Evolutionary conservation across 2,329 filamentous ascomycete species (phyloP).

Genomic region (Curvularia hawaiiensis): DNA sequence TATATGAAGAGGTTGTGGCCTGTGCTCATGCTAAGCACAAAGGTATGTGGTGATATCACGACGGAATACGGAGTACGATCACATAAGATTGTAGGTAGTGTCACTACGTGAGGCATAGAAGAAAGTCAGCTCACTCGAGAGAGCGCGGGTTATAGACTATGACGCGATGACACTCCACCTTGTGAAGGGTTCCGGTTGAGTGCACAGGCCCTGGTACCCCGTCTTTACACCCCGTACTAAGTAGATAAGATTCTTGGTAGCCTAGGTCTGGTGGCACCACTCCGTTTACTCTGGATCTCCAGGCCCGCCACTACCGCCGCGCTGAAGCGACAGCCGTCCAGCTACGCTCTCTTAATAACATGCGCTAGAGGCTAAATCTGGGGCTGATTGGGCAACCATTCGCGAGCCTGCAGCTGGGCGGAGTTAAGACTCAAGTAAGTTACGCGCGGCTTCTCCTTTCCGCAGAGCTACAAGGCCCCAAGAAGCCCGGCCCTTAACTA

Average conservation of each 20-base stretch:
- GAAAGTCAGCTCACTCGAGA: too few species aligned
- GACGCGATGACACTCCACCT: neutral
- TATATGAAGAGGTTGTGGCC: neutral
- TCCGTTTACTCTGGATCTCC: neutral
- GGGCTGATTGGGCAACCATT: neutral
- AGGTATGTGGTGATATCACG: neutral
- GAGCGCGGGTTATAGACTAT: neutral
- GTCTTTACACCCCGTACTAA: neutral
- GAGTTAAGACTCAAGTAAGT: neutral
- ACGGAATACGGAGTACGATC: neutral
- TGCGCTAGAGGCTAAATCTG: neutral
- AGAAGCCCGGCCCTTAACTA: neutral
- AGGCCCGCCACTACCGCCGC: neutral
- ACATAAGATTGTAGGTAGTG: neutral
- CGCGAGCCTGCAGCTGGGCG: neutral
- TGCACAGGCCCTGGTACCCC: neutral
- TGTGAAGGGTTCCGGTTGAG: neutral
- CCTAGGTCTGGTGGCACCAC: neutral
- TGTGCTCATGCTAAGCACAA: neutral
- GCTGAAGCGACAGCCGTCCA: neutral
- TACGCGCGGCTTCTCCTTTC: neutral
- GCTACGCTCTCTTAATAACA: neutral
- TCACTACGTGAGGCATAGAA: neutral
- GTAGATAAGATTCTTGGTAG: neutral
- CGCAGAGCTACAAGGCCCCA: neutral